phyloP scores from a whole-genome alignment of 2,329 filamentous ascomycete genomes.

The Talaromyces marneffei region DNA sequence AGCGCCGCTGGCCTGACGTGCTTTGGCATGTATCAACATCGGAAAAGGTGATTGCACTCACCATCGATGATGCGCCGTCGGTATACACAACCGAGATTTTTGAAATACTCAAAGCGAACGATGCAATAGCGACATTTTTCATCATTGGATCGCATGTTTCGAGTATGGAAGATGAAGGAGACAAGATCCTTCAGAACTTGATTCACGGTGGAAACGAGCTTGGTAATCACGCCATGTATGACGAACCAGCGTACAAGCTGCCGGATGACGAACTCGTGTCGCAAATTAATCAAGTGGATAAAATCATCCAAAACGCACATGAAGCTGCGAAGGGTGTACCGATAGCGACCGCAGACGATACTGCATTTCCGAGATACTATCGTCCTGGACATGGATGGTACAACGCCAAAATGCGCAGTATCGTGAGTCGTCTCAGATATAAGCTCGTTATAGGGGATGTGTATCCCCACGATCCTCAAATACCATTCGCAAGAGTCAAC shows the following conservation, averaged over 20 bases:
- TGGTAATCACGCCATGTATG: constrained; percentile 83
- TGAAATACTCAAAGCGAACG: constrained; percentile 57
- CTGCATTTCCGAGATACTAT: constrained; percentile 59
- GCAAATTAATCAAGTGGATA: constrained; percentile 62
- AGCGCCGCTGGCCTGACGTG: constrained; percentile 68
- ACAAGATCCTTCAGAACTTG: constrained; percentile 52
- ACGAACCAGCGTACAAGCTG: constrained; percentile 66
- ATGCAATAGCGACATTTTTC: constrained; percentile 78
- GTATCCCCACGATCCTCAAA: constrained; percentile 89
- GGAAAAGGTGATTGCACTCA: constrained; percentile 68
- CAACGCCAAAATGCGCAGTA: constrained; percentile 59
- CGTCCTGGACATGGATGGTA: constrained; percentile 83
- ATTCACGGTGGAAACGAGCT: constrained; percentile 64
- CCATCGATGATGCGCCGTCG: constrained; percentile 81
- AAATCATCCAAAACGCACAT: constrained; percentile 55
- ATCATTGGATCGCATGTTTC: constrained; percentile 73
- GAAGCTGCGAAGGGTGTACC: constrained; percentile 18
- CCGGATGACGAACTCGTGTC: constrained; percentile 52
- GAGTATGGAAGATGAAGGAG: constrained; percentile 33
- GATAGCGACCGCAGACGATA: constrained; percentile 13
- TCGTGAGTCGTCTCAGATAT: constrained; percentile 59
- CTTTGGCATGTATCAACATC: constrained; percentile 60
- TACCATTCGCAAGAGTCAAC: constrained; percentile 63
- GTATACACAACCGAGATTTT: constrained; percentile 65
- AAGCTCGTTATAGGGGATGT: constrained; percentile 73